Percentiles rank a stretch among this genome's conserved stretches.
Evolutionary conservation across 2,329 filamentous ascomycete genomes (phyloP).

Genomic region (Dactylonectria macrodidyma): DNA sequence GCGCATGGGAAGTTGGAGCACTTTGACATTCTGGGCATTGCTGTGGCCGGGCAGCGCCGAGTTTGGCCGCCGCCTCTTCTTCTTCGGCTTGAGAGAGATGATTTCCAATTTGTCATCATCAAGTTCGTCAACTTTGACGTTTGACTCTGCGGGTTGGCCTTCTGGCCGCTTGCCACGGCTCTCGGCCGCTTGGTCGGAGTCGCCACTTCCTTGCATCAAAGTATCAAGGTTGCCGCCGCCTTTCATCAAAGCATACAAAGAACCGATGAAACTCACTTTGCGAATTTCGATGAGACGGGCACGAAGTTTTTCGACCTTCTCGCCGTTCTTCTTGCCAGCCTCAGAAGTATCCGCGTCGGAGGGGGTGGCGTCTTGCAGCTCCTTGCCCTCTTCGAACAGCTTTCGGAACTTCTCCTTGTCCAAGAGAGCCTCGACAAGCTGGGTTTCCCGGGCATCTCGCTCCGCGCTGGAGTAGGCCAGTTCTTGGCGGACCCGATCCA

Average conservation of each 20-base stretch:
- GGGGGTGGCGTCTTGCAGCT: constrained; percentile 57
- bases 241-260: constrained; percentile 25
- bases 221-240: background rate
- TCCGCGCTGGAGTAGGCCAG: constrained; percentile 65
- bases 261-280: constrained; percentile 64
- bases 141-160: background rate
- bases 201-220: constrained; percentile 12
- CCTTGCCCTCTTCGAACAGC: constrained; percentile 64
- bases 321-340: constrained; percentile 59
- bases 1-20: background rate
- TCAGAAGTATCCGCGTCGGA: constrained; percentile 55
- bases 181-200: constrained; percentile 31
- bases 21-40: background rate
- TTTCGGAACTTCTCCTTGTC: constrained; percentile 73
- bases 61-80: background rate
- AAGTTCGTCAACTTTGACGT: background rate
- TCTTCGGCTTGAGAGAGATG: background rate
- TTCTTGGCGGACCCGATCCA: constrained; percentile 68
- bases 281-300: constrained; percentile 69
- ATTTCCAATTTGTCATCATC: background rate
- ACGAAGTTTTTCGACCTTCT: constrained; percentile 72
- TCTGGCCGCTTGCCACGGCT: background rate
- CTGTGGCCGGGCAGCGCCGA: background rate
- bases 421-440: constrained; percentile 72
- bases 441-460: constrained; percentile 70